Percentiles rank a stretch among this genome's conserved stretches.
Conservation (phyloP, 2,329 filamentous ascomycete species). For the Neophaeococcomyces mojaviensis region DNA sequence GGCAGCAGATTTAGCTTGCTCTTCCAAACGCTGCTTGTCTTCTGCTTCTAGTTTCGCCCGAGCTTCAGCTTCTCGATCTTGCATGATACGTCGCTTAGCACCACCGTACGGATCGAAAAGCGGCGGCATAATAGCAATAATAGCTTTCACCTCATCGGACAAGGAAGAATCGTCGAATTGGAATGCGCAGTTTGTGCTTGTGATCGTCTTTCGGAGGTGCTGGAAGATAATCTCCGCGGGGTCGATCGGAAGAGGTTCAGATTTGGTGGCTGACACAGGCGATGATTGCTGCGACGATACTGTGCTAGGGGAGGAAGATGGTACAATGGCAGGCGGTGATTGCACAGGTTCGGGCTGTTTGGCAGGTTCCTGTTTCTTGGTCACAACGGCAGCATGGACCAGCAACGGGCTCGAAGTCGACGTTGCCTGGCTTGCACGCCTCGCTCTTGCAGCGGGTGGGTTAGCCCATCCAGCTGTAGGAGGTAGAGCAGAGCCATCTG, state of each 20-base stretch:
- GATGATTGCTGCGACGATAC: constrained; percentile 11
- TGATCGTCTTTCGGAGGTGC: constrained; percentile 27
- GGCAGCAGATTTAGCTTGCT: constrained; percentile 28
- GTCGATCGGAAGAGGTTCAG: constrained; percentile 21
- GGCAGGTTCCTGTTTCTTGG: constrained; percentile 24
- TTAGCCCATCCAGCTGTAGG: constrained; percentile 90
- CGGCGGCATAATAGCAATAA: constrained; percentile 58
- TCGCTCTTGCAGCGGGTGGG: constrained; percentile 55
- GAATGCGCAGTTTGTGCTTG: constrained; percentile 46
- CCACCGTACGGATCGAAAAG: constrained; percentile 79
- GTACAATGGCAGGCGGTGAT: constrained; percentile 8
- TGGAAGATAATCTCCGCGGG: constrained; percentile 1
- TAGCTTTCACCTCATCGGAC: constrained; percentile 41
- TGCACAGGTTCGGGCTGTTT: constrained; percentile 26
- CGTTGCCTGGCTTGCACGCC: constrained; percentile 64
- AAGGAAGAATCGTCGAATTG: constrained; percentile 44
- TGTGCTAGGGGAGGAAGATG: neutral
- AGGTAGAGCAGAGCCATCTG: constrained; percentile 84
- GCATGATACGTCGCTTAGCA: constrained; percentile 69
- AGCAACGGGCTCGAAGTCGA: constrained; percentile 74
- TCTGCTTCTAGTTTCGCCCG: constrained; percentile 48
- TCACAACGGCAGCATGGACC: constrained; percentile 37
- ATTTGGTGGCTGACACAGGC: constrained; percentile 19
- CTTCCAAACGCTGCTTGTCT: constrained; percentile 45
- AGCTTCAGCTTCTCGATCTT: constrained; percentile 61